Percentiles rank a stretch among this genome's conserved stretches.
Evolutionary conservation across 768 basidiomycete species (phyloP).

Genomic region (Lanmaoa pseudosensibilis): DNA sequence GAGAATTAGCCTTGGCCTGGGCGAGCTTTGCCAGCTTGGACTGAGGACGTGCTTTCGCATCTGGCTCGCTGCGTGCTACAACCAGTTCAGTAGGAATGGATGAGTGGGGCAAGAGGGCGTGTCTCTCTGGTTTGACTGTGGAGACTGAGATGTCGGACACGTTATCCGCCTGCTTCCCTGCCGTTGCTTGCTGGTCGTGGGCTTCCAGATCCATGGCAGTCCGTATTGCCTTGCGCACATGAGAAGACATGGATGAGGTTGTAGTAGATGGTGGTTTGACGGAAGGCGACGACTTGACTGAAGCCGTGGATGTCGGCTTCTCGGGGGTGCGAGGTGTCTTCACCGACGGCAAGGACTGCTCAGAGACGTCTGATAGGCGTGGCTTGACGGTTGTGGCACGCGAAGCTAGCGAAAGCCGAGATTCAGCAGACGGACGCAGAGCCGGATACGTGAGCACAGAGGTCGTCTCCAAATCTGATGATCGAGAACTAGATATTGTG

Average conservation of each 20-base stretch:
- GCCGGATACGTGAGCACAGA: slow-evolving; percentile 73
- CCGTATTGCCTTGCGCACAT: slow-evolving; percentile 64
- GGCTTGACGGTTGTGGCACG: slow-evolving; percentile 20
- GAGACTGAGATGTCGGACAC: slow-evolving; percentile 22
- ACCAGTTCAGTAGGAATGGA: slow-evolving; percentile 13
- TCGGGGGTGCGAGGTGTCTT: slow-evolving; percentile 28
- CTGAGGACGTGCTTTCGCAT: slow-evolving; percentile 40
- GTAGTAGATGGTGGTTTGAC: slow-evolving; percentile 30
- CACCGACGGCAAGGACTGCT: slow-evolving; percentile 8
- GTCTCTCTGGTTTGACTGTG: slow-evolving; percentile 22
- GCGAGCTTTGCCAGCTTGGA: slow-evolving; percentile 78
- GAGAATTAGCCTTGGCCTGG: slow-evolving; percentile 47
- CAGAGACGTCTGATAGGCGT: slow-evolving; percentile 20
- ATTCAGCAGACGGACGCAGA: slow-evolving; percentile 67
- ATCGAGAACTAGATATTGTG: slow-evolving; percentile 50
- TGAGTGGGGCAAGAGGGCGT: slow-evolving; percentile 25
- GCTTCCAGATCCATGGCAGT: slow-evolving; percentile 66
- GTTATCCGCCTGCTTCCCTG: slow-evolving; percentile 11
- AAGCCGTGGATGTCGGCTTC: slow-evolving; percentile 14
- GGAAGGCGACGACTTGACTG: slow-evolving; percentile 29
- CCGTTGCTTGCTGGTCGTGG: slow-evolving; percentile 36
- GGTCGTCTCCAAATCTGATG: slow-evolving; percentile 53
- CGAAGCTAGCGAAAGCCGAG: slow-evolving; percentile 37
- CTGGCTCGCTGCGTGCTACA: slow-evolving; percentile 15
- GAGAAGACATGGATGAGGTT: slow-evolving; percentile 54